Base-by-base conservation (phyloP, 352 stramenopile genomes). In the Paralagenidium karlingii region DNA sequence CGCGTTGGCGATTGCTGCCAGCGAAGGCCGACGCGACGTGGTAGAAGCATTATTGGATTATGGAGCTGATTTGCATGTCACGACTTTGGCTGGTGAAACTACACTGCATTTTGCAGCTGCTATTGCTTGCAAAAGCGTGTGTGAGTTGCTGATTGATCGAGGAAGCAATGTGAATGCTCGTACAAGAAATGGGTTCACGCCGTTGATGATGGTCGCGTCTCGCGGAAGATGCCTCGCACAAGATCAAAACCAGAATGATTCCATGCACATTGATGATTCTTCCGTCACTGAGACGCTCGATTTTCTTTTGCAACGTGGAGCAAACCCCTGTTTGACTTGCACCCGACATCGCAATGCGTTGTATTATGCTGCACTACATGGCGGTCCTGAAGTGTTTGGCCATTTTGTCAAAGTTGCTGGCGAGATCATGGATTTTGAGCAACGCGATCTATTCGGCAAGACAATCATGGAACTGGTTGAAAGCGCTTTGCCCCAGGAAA, bases 11-110 rank as follows among this genome's bases (percentile, higher is more conserved):
- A 60, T 87, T 21, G 79, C 79, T 15, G 64, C 79, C 5, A 67
- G 74, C 15, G 74, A 80, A 29, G 79, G 71, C 0, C 64, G 71
- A 5, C 46, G 41, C 5, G 66, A 82, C 26, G 69, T 82, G 2
- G 73, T 87, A n/a, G 74, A 88, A 51, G 79, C 75, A 20, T 57
- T 93, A 22, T 43, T 93, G 13, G 71, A 93, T 44, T 90, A 90
- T 45, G 76, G 76, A 11, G 76, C 73, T 1, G 55, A 85, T 39
- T 51, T 58, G 8, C 70, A 89, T 13, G 62, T 83, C 24, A 53
- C 34, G 10, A 74, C 77, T 24, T 43, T 93, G 19, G 53, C 65
- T 18, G 79, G 79, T 12, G 69, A 90, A 19, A 82, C 79, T 5
- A 62, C 79, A 15, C 52, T 93, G 0, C 79, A 93, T 46, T 89